Percentiles rank a stretch among this genome's conserved stretches.
phyloP scores from a whole-genome alignment of 139 green algal genomes.

The Closterium sp. region DNA sequence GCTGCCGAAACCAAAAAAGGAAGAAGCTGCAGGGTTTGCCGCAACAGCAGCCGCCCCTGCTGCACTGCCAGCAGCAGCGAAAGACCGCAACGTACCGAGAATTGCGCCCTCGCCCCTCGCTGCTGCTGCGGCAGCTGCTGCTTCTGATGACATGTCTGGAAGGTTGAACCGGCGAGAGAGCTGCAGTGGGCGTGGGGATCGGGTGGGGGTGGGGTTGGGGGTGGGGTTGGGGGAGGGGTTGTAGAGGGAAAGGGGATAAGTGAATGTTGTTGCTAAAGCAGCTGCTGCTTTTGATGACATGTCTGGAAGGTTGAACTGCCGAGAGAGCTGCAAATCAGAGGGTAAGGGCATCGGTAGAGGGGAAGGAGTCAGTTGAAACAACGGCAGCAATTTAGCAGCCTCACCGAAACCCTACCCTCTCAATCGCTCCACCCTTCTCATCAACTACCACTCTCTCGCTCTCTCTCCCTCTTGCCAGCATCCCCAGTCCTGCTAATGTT shows the following conservation, averaged over 20 bases:
- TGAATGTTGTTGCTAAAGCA: too few species aligned
- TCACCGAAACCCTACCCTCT: too few species aligned
- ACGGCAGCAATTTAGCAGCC: too few species aligned
- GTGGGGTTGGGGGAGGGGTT: too few species aligned
- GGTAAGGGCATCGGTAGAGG: too few species aligned
- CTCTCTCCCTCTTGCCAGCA: slow-evolving; percentile 19
- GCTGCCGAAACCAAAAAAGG: neutral
- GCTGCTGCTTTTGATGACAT: too few species aligned
- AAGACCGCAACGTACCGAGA: neutral
- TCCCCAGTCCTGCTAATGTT: slow-evolving; percentile 43
- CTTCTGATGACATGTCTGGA: neutral
- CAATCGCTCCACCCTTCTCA: too few species aligned
- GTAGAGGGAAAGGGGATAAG: too few species aligned
- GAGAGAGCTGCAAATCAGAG: too few species aligned
- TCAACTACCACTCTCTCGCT: neutral
- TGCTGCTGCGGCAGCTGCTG: neutral
- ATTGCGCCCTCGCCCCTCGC: neutral
- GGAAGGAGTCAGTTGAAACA: too few species aligned
- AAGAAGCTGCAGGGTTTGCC: neutral
- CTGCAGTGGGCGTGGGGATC: neutral
- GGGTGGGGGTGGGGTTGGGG: neutral
- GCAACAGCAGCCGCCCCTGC: neutral
- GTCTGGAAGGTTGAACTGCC: too few species aligned
- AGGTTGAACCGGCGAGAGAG: neutral
- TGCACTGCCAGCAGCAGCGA: neutral